Base-by-base conservation (phyloP, 768 basidiomycete genomes). In the Tubosaeta brunneosetosa region DNA sequence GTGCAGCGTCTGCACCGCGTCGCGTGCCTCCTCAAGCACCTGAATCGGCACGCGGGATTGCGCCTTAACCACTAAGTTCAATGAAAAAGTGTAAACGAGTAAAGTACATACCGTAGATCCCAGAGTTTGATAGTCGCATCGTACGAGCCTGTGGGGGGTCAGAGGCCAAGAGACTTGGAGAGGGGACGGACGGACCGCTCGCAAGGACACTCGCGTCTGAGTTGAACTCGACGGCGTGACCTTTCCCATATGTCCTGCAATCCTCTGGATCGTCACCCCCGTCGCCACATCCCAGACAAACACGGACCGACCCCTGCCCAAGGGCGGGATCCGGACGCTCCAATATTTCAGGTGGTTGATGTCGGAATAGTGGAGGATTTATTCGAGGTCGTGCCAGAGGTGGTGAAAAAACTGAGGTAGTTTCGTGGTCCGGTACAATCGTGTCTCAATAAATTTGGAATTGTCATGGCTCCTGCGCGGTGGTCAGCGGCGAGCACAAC, bases 321-420 rank as follows among this genome's bases (percentile, higher is more conserved):
- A 91, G 3, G 91, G 94, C 13, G 87, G 91, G 95, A 97, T 66
- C 80, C 92, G 38, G 97, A 99, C 63, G 97, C 97, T 9, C 97
- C 97, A 1, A 99, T 99, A 65, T 97, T 97, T 83, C 95, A 98
- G 71, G 89, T 99, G 3, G 97, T 97, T 16, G 97, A 99, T 69
- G 81, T 87, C 13, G 95, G 95, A 1, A 82, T 99, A 14, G 93
- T 97, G 4, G 95, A 85, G 34, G 97, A 99, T 68, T 75, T 98
- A 43, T 99, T 87, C 63, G 86, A 94, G 29, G 91, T 77, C 37
- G 94, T 97, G 3, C 97, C 97, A 0, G 84, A 97, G 72, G 71
- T 99, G 49, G 82, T 88, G 32, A 81, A 93, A 72, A 94, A 97
- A 73, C 69, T 98, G 52, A 86, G 94, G 73, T 66, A 71, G 60